Percentiles rank a stretch among this genome's conserved stretches.
These are phyloP conservation scores for Picochlorum sp. DNA, from an alignment of 139 green algal species.

Conservation along the genomic window DNA sequence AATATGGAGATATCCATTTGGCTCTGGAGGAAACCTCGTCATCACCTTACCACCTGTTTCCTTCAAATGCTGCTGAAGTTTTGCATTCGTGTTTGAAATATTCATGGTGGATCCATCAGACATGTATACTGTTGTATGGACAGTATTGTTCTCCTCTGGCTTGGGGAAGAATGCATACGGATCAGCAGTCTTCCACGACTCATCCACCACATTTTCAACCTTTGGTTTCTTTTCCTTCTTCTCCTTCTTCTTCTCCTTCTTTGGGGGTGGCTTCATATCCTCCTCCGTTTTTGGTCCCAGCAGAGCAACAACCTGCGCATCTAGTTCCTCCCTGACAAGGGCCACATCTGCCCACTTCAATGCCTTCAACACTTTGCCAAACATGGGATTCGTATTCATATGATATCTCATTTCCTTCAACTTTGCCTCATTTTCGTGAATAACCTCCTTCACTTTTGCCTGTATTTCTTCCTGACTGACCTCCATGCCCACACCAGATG, in stretches of 20 bases:
- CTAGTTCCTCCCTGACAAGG: slow-evolving; percentile 39
- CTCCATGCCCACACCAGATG: slow-evolving; percentile 71
- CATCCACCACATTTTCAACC: slow-evolving; percentile 8
- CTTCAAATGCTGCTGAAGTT: slow-evolving; percentile 70
- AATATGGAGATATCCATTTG: slow-evolving; percentile 87
- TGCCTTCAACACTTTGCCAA: slow-evolving; percentile 37
- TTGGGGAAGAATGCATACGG: slow-evolving; percentile 79
- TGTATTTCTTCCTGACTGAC: slow-evolving; percentile 61
- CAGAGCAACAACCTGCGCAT: slow-evolving; percentile 47
- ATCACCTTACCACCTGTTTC: slow-evolving; percentile 77
- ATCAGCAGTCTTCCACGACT: slow-evolving; percentile 40
- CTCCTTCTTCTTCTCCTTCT: slow-evolving; percentile 14
- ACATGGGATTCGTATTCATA: slow-evolving; percentile 59
- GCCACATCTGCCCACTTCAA: slow-evolving; percentile 78
- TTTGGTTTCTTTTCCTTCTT: slow-evolving; percentile 4
- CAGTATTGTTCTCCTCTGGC: slow-evolving; percentile 72
- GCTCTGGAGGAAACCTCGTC: slow-evolving; percentile 97
- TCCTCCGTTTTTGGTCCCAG: slow-evolving; percentile 81
- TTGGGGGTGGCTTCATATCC: slow-evolving; percentile 41
- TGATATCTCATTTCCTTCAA: slow-evolving; percentile 70
- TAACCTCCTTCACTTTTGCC: slow-evolving; percentile 43
- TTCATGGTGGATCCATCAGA: slow-evolving; percentile 48
- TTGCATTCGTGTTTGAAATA: slow-evolving; percentile 73
- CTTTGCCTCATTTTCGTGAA: slow-evolving; percentile 40
- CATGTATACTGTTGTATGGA: slow-evolving; percentile 54